Percentiles rank a stretch among this genome's conserved stretches.
Evolutionary conservation across 805 yeast genomes (phyloP).

Genomic region (Monosporozyma siamensis): DNA sequence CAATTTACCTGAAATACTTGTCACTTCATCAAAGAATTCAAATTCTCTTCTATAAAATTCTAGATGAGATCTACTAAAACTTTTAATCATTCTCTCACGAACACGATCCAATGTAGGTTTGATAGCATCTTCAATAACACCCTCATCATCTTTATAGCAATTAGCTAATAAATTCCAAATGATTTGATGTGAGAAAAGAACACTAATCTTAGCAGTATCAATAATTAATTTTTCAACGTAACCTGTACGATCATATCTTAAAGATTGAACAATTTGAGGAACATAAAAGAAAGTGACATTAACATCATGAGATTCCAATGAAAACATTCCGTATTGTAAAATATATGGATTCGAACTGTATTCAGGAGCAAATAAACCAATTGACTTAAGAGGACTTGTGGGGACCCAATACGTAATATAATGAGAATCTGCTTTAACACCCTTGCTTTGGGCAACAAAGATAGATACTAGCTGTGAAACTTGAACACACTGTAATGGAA

Average conservation of each 20-base stretch:
- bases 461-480: constrained; percentile 17
- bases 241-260: constrained; percentile 74
- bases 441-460: constrained; percentile 8
- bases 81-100: constrained; percentile 49
- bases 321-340: constrained; percentile 82
- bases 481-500: constrained; percentile 43
- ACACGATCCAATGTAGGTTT: constrained; percentile 78
- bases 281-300: constrained; percentile 89
- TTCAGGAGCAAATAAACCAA: constrained; percentile 72
- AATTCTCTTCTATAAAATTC: constrained; percentile 75
- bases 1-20: constrained; percentile 87
- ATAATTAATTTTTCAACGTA: constrained; percentile 81
- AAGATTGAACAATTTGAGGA: constrained; percentile 92
- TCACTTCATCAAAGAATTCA: constrained; percentile 80
- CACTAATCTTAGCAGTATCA: constrained; percentile 86
- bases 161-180: constrained; percentile 98
- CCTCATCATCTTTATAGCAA: constrained; percentile 82
- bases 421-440: constrained; percentile 14
- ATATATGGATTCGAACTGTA: constrained; percentile 55
- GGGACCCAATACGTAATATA: constrained; percentile 61
- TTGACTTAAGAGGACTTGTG: constrained; percentile 74
- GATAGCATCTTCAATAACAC: constrained; percentile 64
- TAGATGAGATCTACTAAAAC: constrained; percentile 53
- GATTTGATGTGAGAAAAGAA: constrained; percentile 91
- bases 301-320: constrained; percentile 80